Conservation (phyloP, 2,329 filamentous ascomycete species). For the Intubia oerlemansii region DNA sequence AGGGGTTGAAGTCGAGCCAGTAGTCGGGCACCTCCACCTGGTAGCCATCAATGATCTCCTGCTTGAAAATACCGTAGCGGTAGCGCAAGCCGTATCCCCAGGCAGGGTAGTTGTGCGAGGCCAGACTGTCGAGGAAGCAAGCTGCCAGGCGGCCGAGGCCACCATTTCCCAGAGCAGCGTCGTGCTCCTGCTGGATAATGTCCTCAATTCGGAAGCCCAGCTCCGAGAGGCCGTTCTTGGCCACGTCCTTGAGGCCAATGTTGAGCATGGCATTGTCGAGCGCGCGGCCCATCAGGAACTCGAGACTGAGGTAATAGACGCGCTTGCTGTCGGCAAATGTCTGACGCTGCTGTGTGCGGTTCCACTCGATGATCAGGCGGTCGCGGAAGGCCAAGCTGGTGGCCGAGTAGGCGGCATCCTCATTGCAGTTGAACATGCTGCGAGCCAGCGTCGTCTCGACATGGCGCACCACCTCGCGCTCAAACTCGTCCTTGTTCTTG, state of each 20-base stretch:
- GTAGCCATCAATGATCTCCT: slow-evolving; percentile 95
- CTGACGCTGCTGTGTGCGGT: slow-evolving; percentile 91
- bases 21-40: slow-evolving; percentile 97
- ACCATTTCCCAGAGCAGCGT: slow-evolving; percentile 89
- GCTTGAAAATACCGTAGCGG: slow-evolving; percentile 96
- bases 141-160: slow-evolving; percentile 86
- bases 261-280: slow-evolving; percentile 99
- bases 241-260: slow-evolving; percentile 66
- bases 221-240: slow-evolving; percentile 63
- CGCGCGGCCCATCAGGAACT: slow-evolving; percentile 93
- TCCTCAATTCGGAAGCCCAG: slow-evolving; percentile 96
- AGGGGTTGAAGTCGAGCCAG: slow-evolving; percentile 98
- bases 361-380: slow-evolving; percentile 86
- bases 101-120: slow-evolving; percentile 82
- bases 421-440: slow-evolving; percentile 96
- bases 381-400: slow-evolving; percentile 85
- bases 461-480: slow-evolving; percentile 75
- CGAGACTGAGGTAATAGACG: slow-evolving; percentile 90
- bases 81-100: slow-evolving; percentile 97
- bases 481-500: slow-evolving; percentile 60
- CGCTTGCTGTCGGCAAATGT: slow-evolving; percentile 81
- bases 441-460: slow-evolving; percentile 92
- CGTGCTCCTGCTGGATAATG: slow-evolving; percentile 82
- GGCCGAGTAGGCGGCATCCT: slow-evolving; percentile 77
- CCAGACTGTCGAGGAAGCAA: slow-evolving; percentile 91